phyloP scores from a whole-genome alignment of 148 eudicot genomes.

The Gaultheria prostrata region DNA sequence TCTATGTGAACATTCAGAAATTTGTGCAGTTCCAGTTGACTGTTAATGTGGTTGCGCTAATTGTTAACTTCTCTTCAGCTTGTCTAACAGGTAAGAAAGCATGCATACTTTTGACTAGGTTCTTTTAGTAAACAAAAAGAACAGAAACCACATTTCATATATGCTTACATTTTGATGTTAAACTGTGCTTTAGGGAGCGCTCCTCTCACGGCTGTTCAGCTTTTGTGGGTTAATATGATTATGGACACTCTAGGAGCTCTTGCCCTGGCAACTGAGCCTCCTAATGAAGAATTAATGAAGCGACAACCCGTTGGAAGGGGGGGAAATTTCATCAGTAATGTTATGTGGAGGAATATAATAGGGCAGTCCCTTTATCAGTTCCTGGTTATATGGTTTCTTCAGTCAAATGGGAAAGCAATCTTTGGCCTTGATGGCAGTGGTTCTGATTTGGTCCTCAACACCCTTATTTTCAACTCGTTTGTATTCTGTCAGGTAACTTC shows the following conservation, averaged over 20 bases:
- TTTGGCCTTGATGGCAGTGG: conserved; percentile 48
- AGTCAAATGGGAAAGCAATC: conserved; percentile 52
- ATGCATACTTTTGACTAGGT: not conserved
- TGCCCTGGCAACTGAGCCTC: conserved; percentile 93
- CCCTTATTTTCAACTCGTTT: conserved; percentile 79
- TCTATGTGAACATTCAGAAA: conserved; percentile 84
- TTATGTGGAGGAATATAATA: conserved; percentile 93
- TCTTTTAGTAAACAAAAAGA: not conserved
- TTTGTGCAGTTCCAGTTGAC: conserved; percentile 94
- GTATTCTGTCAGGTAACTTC: conserved; percentile 86
- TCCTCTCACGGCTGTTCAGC: conserved; percentile 92
- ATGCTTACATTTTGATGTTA: not conserved
- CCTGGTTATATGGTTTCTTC: conserved; percentile 69
- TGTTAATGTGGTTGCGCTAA: conserved; percentile 79
- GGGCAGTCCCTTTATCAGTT: conserved; percentile 88
- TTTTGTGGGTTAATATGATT: conserved; percentile 95
- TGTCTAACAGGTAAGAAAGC: conserved; percentile 68
- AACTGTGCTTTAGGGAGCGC: conserved; percentile 54
- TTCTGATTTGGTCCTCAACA: conserved; percentile 58
- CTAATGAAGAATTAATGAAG: conserved; percentile 79
- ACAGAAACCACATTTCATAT: not conserved
- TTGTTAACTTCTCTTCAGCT: conserved; percentile 87
- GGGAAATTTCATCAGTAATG: conserved; percentile 71
- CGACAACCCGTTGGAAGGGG: conserved; percentile 75
- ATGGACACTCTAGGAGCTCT: conserved; percentile 96